Evolutionary conservation across 2,329 filamentous ascomycete genomes (phyloP).

Genomic region (Trichoderma atrobrunneum): DNA sequence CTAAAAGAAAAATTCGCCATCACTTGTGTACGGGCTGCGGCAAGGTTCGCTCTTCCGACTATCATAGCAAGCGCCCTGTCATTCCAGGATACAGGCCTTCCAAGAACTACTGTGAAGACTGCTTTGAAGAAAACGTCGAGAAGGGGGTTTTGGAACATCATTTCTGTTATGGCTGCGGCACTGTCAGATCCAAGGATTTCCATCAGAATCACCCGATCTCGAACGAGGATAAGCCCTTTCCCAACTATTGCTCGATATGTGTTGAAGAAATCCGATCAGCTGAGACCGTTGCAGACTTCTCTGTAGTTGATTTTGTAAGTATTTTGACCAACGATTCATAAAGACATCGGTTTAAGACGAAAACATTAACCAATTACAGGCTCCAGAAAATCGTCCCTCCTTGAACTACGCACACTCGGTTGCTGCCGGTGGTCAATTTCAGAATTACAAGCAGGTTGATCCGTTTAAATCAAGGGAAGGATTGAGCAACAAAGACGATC

Average conservation of each 20-base stretch:
- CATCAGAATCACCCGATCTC: constrained; percentile 24
- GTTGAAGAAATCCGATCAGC: constrained; percentile 24
- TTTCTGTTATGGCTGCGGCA: constrained; percentile 40
- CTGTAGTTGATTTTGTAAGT: constrained; percentile 29
- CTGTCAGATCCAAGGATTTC: constrained; percentile 28
- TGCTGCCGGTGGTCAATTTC: neutral
- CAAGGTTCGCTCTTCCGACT: constrained; percentile 33
- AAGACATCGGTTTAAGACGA: neutral
- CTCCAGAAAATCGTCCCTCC: neutral
- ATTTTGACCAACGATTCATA: neutral
- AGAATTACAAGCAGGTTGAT: neutral
- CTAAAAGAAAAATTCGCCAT: constrained; percentile 24
- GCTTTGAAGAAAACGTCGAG: constrained; percentile 29
- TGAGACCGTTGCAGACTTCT: constrained; percentile 28
- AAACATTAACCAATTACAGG: neutral
- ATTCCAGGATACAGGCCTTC: constrained; percentile 24
- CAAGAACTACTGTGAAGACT: constrained; percentile 37
- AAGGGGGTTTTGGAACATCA: constrained; percentile 31
- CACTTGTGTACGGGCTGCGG: constrained; percentile 40
- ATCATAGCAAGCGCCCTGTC: constrained; percentile 36
- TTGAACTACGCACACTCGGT: neutral
- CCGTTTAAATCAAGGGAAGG: neutral
- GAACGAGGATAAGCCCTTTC: constrained; percentile 28
- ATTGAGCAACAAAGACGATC: neutral
- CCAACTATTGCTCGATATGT: constrained; percentile 36